Evolutionary conservation across 2,329 filamentous ascomycete genomes (phyloP).

Genomic region (Clonostachys chloroleuca): DNA sequence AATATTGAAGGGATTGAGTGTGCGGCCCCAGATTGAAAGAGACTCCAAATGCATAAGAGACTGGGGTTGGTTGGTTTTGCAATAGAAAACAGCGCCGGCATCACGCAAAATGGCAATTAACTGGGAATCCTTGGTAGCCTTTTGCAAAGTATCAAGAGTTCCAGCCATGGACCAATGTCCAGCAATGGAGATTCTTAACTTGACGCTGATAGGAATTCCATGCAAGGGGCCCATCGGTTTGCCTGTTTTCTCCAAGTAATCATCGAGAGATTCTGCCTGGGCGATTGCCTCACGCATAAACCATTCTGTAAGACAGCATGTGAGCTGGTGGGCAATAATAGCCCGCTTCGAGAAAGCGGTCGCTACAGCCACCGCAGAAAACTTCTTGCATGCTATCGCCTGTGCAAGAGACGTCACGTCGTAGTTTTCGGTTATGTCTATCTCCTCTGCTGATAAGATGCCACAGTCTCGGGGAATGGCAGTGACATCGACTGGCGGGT

Average conservation of each 20-base stretch:
- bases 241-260: slow-evolving; percentile 27
- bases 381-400: background rate
- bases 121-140: background rate
- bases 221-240: slow-evolving; percentile 54
- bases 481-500: slow-evolving; percentile 15
- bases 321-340: slow-evolving; percentile 10
- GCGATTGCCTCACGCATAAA: slow-evolving; percentile 42
- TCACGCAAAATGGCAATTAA: slow-evolving; percentile 3
- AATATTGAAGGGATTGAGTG: slow-evolving; percentile 59
- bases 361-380: slow-evolving; percentile 20
- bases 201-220: slow-evolving; percentile 46
- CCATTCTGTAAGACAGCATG: slow-evolving; percentile 39
- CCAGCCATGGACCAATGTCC: slow-evolving; percentile 34
- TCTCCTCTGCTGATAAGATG: slow-evolving; percentile 34
- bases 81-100: slow-evolving; percentile 62
- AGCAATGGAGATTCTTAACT: slow-evolving; percentile 28
- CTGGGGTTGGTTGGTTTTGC: slow-evolving; percentile 67
- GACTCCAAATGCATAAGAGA: slow-evolving; percentile 33
- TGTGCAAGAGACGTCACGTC: slow-evolving; percentile 34
- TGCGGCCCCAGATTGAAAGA: slow-evolving; percentile 55
- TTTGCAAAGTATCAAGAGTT: slow-evolving; percentile 24
- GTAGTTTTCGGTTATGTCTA: slow-evolving; percentile 41
- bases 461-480: slow-evolving; percentile 30
- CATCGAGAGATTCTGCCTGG: slow-evolving; percentile 37
- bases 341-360: slow-evolving; percentile 10